A percentile compares a stretch with the other conserved stretches of the same genome.
Conservation (phyloP, 2,329 filamentous ascomycete species). For the Penicillium crustosum region DNA sequence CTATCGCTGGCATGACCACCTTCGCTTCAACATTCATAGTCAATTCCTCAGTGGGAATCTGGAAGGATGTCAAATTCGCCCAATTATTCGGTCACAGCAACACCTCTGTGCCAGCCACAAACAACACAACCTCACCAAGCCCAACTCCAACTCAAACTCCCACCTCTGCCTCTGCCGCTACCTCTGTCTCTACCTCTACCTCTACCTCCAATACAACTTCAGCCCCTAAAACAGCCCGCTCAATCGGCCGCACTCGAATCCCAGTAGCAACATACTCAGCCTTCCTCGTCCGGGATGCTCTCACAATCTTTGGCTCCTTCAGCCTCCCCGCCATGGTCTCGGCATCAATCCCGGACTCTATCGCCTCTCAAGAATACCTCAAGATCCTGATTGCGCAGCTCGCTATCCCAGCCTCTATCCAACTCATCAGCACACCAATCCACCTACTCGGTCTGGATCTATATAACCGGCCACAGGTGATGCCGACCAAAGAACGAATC, state of each 20-base stretch:
- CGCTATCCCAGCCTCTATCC: conserved; percentile 71
- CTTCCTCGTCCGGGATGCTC: conserved; percentile 75
- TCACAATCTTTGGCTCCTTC: conserved; percentile 69
- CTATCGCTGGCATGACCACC: conserved; percentile 71
- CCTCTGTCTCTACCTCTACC: not conserved
- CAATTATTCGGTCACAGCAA: conserved; percentile 60
- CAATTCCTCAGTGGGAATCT: conserved; percentile 73
- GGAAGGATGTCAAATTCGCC: conserved; percentile 84
- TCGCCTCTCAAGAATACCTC: conserved; percentile 74
- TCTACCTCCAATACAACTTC: conserved; percentile 16
- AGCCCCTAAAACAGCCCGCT: conserved; percentile 25
- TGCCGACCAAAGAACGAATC: conserved; percentile 58
- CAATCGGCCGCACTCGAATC: conserved; percentile 32
- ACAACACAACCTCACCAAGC: conserved; percentile 8
- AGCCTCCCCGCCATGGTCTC: conserved; percentile 36
- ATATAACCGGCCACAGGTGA: conserved; percentile 65
- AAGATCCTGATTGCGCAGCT: conserved; percentile 87
- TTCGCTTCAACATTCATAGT: conserved; percentile 73
- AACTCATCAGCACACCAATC: conserved; percentile 75
- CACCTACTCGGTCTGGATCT: conserved; percentile 81
- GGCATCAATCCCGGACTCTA: conserved; percentile 64
- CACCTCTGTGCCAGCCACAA: conserved; percentile 7
- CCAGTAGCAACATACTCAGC: conserved; percentile 56
- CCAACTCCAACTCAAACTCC: conserved; percentile 5
- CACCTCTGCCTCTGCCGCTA: conserved; percentile 7